These are phyloP conservation scores for Colletotrichum sp. DNA, from an alignment of 2,329 filamentous ascomycete genomes.

Conservation along the genomic window DNA sequence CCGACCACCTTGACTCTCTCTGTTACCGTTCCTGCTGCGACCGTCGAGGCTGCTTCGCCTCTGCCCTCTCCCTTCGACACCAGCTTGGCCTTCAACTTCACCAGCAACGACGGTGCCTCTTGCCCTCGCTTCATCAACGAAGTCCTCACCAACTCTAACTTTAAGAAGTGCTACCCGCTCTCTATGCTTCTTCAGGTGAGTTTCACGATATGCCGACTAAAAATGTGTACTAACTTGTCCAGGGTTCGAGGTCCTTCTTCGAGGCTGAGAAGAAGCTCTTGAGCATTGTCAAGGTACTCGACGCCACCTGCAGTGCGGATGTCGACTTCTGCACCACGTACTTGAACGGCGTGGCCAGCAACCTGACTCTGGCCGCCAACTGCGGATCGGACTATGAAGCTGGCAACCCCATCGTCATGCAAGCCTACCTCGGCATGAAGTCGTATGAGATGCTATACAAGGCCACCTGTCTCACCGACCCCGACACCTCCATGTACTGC, in stretches of 20 bases:
- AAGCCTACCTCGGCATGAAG: constrained; percentile 77
- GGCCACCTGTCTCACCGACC: constrained; percentile 79
- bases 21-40: constrained; percentile 25
- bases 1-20: constrained; percentile 16
- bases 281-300: constrained; percentile 77
- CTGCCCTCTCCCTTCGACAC: constrained; percentile 73
- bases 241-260: constrained; percentile 89
- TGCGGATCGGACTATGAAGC: constrained; percentile 75
- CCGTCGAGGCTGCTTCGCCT: constrained; percentile 38
- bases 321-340: constrained; percentile 68
- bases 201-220: not conserved
- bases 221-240: constrained; percentile 26
- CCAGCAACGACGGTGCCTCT: constrained; percentile 48
- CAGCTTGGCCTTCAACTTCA: constrained; percentile 67
- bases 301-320: constrained; percentile 77
- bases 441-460: constrained; percentile 81
- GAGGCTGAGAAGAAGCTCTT: constrained; percentile 73
- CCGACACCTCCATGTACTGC: constrained; percentile 71
- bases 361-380: constrained; percentile 66
- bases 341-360: constrained; percentile 67
- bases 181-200: constrained; percentile 82
- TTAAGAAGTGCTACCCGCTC: constrained; percentile 79
- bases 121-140: constrained; percentile 73
- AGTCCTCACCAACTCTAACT: constrained; percentile 70
- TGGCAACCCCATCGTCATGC: constrained; percentile 72